phyloP scores from a whole-genome alignment of 2,329 filamentous ascomycete species.

The Fusarium sororula region DNA sequence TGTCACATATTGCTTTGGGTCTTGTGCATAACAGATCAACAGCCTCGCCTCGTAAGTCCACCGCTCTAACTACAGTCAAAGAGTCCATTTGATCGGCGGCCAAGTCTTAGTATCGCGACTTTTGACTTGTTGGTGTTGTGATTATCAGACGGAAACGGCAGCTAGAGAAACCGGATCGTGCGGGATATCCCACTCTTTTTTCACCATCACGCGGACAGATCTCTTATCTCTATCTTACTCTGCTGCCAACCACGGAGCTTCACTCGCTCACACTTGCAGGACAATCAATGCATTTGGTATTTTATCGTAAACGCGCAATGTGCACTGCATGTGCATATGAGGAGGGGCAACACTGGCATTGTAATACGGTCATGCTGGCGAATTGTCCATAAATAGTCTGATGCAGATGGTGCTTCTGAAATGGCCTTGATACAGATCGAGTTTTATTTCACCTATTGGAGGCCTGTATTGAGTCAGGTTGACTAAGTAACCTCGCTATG shows the following conservation, averaged over 20 bases:
- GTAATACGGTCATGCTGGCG: background rate
- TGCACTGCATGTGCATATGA: background rate
- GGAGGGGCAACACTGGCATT: background rate
- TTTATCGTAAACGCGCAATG: constrained; percentile 1
- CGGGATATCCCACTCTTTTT: constrained; percentile 28
- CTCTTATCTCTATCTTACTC: constrained; percentile 25
- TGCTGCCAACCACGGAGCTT: background rate
- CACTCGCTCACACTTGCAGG: background rate
- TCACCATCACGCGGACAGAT: constrained; percentile 28
- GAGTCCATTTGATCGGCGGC: background rate
- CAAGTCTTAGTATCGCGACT: constrained; percentile 4
- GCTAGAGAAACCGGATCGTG: constrained; percentile 9
- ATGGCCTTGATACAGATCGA: background rate
- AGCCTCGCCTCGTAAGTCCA: background rate
- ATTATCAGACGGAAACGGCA: constrained; percentile 22
- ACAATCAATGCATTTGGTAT: background rate
- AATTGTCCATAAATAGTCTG: background rate
- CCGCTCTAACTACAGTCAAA: background rate
- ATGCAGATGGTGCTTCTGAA: background rate
- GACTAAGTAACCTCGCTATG: fast-evolving
- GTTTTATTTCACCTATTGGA: background rate
- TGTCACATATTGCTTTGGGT: background rate
- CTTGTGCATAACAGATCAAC: background rate
- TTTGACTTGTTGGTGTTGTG: constrained; percentile 24
- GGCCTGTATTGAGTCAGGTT: background rate